A percentile compares a stretch with the other conserved stretches of the same genome.
Evolutionary conservation across 2,329 filamentous ascomycete genomes (phyloP).

Genomic region (Colletotrichum sp.): DNA sequence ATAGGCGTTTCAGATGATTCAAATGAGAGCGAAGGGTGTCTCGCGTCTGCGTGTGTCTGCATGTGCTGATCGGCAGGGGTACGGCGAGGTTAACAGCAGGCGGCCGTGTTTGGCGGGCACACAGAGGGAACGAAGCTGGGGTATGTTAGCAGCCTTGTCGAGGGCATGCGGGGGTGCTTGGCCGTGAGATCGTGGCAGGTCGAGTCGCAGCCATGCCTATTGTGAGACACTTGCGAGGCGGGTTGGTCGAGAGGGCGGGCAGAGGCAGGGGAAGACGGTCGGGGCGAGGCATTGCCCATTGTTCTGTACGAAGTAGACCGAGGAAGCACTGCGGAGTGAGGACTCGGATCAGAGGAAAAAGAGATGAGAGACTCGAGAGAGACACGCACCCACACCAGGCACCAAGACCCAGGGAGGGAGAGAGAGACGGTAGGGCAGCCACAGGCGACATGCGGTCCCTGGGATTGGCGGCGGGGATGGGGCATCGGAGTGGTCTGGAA

Average conservation of each 20-base stretch:
- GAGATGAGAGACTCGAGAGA: neutral
- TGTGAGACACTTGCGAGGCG: conserved; percentile 10
- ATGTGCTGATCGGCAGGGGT: neutral
- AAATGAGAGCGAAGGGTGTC: neutral
- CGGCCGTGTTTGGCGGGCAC: too few species aligned
- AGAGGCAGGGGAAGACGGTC: neutral
- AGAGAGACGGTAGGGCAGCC: neutral
- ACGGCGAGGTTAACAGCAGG: neutral
- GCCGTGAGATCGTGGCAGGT: neutral
- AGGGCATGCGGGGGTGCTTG: neutral
- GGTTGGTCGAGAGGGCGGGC: neutral
- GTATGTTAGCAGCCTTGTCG: neutral
- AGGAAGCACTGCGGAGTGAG: neutral
- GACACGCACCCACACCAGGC: neutral
- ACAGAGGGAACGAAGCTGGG: neutral
- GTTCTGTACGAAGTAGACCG: neutral
- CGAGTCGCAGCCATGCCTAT: conserved; percentile 1
- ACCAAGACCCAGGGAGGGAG: neutral
- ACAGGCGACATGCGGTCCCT: neutral
- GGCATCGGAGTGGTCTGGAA: neutral
- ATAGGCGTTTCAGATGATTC: conserved; percentile 10
- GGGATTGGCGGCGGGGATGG: neutral
- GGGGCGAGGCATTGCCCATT: neutral
- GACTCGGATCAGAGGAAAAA: neutral
- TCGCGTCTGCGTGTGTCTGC: neutral